Conservation (phyloP, 768 basidiomycete genomes). For the Rhodotorula sphaerocarpa region DNA sequence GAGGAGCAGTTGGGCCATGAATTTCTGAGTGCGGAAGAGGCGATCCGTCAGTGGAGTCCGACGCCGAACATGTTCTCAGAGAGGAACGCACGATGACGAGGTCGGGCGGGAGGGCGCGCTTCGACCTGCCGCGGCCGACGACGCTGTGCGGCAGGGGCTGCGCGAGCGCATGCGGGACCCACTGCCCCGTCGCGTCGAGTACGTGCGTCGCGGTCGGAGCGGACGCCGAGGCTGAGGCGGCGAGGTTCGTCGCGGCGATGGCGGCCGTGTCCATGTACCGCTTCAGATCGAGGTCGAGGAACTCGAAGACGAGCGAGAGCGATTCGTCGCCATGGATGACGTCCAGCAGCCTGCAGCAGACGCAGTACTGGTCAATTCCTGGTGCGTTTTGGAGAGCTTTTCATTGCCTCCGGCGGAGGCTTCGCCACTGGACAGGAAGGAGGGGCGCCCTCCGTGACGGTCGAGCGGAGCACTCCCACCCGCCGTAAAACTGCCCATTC, state of each 20-base stretch:
- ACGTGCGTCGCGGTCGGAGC: neutral
- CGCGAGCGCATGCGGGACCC: neutral
- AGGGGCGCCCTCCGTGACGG: no score
- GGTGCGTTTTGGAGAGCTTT: no score
- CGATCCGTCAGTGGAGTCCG: no score
- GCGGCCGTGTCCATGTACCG: slow-evolving; percentile 87
- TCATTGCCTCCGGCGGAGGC: no score
- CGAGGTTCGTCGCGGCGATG: slow-evolving; percentile 45
- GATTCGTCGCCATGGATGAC: slow-evolving; percentile 96
- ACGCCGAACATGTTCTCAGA: neutral
- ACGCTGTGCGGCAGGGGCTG: slow-evolving; percentile 1
- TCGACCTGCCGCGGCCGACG: slow-evolving; percentile 24
- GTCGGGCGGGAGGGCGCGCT: slow-evolving; percentile 52
- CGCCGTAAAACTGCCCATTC: no score
- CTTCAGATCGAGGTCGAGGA: slow-evolving; percentile 92
- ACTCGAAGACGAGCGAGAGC: slow-evolving; percentile 95
- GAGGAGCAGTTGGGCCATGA: slow-evolving; percentile 82
- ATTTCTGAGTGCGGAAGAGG: slow-evolving; percentile 58
- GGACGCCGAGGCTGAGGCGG: no score
- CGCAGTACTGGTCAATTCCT: no score
- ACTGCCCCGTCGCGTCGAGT: slow-evolving; percentile 9
- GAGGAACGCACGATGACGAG: slow-evolving; percentile 64
- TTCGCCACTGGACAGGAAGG: no score
- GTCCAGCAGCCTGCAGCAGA: slow-evolving; percentile 64
- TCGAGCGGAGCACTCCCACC: no score